phyloP scores from a whole-genome alignment of 352 stramenopile species.

The Pythium folliculosum region DNA sequence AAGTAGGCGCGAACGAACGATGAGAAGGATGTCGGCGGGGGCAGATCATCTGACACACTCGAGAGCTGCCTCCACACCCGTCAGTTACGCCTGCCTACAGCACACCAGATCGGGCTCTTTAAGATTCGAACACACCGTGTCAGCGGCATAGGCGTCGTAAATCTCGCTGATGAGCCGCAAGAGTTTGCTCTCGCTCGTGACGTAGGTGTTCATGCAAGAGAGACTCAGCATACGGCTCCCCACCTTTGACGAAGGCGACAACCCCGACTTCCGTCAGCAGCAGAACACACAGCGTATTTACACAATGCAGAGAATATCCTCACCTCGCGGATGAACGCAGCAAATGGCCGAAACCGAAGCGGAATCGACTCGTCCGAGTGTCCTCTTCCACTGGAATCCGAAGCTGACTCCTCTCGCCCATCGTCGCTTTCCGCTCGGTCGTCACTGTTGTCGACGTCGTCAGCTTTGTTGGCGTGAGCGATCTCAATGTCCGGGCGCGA shows the following conservation, averaged over 20 bases:
- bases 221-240: neutral
- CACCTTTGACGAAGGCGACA: neutral
- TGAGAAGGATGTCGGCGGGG: neutral
- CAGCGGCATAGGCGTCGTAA: constrained; percentile 56
- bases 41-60: neutral
- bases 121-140: too few species aligned
- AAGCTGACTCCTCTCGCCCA: neutral
- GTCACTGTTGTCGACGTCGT: neutral
- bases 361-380: neutral
- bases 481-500: neutral
- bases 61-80: neutral
- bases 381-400: neutral
- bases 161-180: constrained; percentile 68
- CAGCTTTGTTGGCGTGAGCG: neutral
- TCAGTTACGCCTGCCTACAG: too few species aligned
- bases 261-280: neutral
- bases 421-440: neutral
- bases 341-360: neutral
- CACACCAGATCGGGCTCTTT: too few species aligned
- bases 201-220: constrained; percentile 11
- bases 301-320: neutral
- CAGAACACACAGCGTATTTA: neutral
- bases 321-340: constrained; percentile 11
- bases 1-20: constrained; percentile 59
- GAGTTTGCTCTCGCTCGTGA: constrained; percentile 38